A percentile compares a stretch with the other conserved stretches of the same genome.
Evolutionary conservation across 2,329 filamentous ascomycete genomes (phyloP).

Genomic region (Botrytis aclada): DNA sequence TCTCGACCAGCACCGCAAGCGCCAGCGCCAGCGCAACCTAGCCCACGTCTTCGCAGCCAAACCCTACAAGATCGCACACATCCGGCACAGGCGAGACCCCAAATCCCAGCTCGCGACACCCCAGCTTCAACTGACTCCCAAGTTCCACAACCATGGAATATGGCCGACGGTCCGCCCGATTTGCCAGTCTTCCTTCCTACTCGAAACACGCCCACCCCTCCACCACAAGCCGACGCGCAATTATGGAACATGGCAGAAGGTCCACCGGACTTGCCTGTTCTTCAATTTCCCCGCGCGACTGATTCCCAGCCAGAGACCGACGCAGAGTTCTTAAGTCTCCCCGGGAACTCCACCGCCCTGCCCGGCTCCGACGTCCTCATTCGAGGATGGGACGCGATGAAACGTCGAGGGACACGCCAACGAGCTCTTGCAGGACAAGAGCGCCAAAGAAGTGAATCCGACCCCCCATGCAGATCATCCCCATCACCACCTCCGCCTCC

Average conservation of each 20-base stretch:
- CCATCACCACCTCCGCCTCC: neutral
- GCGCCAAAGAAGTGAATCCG: neutral
- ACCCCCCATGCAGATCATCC: neutral
- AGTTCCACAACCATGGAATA: neutral
- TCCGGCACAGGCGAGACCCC: neutral
- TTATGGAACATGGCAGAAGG: neutral
- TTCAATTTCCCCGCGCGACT: neutral
- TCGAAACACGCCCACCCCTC: neutral
- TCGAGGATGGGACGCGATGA: neutral
- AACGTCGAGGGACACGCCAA: neutral
- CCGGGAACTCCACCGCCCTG: neutral
- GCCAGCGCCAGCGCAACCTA: neutral
- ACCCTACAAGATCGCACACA: neutral
- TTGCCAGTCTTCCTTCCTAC: neutral
- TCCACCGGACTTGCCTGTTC: neutral
- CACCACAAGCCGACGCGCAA: neutral
- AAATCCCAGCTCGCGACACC: neutral
- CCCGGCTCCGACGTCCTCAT: neutral
- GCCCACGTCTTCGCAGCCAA: neutral
- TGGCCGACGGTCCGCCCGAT: neutral
- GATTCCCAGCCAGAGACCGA: neutral
- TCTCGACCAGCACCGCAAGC: neutral
- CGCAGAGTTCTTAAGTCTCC: neutral
- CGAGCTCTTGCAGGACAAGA: neutral
- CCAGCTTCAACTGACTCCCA: neutral